phyloP scores from a whole-genome alignment of 495 filamentous ascomycete genomes.

The Aspergillus indologenus region DNA sequence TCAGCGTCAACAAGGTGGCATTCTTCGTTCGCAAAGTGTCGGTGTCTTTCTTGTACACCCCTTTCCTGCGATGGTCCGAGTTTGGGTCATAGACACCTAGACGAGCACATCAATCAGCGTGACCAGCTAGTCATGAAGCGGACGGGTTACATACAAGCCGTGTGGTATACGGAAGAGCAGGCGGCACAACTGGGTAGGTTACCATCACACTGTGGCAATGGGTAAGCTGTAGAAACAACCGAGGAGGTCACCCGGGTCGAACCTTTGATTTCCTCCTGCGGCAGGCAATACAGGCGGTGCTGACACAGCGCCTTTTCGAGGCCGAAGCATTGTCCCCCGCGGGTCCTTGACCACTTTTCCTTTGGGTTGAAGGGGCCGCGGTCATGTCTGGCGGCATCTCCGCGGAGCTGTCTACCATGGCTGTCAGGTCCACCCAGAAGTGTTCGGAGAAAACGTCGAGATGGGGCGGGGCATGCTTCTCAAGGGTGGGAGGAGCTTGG shows the following conservation, averaged over 20 bases:
- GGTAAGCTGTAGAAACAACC: slow-evolving; percentile 16
- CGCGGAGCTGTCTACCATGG: slow-evolving; percentile 26
- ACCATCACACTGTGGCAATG: slow-evolving; percentile 70
- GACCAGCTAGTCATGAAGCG: not conserved
- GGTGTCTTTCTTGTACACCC: slow-evolving; percentile 92
- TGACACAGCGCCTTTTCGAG: slow-evolving; percentile 83
- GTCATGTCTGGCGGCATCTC: slow-evolving; percentile 19
- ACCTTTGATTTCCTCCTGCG: slow-evolving; percentile 87
- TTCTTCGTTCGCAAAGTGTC: slow-evolving; percentile 84
- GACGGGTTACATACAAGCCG: slow-evolving; percentile 45
- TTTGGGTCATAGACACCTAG: slow-evolving; percentile 86
- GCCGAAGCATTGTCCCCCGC: slow-evolving; percentile 33
- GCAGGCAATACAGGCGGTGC: slow-evolving; percentile 90
- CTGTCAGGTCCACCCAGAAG: slow-evolving; percentile 31
- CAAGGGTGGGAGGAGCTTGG: slow-evolving; percentile 6
- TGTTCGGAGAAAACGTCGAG: slow-evolving; percentile 22
- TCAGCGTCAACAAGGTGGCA: slow-evolving; percentile 83
- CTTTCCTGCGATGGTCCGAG: slow-evolving; percentile 92
- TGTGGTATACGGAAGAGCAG: slow-evolving; percentile 92
- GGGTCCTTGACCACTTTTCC: slow-evolving; percentile 23
- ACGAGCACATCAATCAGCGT: not conserved
- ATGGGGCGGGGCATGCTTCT: slow-evolving; percentile 25
- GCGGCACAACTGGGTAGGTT: slow-evolving; percentile 89
- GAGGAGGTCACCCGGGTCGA: slow-evolving; percentile 6
- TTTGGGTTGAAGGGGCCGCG: slow-evolving; percentile 15